Percentiles rank a stretch among this genome's conserved stretches.
phyloP scores from a whole-genome alignment of 176 grass and related monocot species.

The Carex pumila region DNA sequence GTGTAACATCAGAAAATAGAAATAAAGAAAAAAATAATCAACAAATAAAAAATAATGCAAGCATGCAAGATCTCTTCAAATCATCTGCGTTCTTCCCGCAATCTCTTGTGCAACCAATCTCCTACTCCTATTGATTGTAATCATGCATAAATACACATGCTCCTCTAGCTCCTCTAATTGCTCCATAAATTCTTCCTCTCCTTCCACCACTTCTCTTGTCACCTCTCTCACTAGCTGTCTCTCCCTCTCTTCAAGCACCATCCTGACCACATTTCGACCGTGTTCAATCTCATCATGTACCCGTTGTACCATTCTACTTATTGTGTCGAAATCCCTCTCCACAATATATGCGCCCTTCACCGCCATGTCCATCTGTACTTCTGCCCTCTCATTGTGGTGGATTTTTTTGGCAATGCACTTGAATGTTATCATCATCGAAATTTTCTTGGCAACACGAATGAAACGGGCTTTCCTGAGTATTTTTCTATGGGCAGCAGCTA shows the following conservation, averaged over 20 bases:
- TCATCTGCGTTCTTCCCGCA: not conserved
- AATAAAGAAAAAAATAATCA: not conserved
- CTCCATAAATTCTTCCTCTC: slow-evolving; percentile 41
- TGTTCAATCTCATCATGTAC: slow-evolving; percentile 86
- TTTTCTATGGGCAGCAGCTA: slow-evolving; percentile 21
- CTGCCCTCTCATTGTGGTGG: not conserved
- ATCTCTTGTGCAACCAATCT: slow-evolving; percentile 57
- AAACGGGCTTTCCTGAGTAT: slow-evolving; percentile 18
- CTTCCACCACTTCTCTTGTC: slow-evolving; percentile 39
- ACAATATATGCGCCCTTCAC: slow-evolving; percentile 76
- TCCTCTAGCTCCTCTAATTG: slow-evolving; percentile 79
- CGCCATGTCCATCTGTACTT: slow-evolving; percentile 51
- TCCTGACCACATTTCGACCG: slow-evolving; percentile 56
- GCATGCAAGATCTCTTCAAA: not conserved
- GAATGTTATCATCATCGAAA: slow-evolving; percentile 11
- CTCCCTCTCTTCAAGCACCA: slow-evolving; percentile 31
- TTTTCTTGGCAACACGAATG: slow-evolving; percentile 14
- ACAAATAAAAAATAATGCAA: not conserved
- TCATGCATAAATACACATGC: slow-evolving; percentile 73
- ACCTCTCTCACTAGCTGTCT: slow-evolving; percentile 44
- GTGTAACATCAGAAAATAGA: not conserved
- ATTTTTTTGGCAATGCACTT: slow-evolving; percentile 32
- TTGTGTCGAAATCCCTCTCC: slow-evolving; percentile 69
- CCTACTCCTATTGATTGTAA: slow-evolving; percentile 76
- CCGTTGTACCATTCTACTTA: slow-evolving; percentile 71